These are phyloP conservation scores for Mycena belliarum DNA, from an alignment of 768 basidiomycete genomes.

Conservation along the genomic window DNA sequence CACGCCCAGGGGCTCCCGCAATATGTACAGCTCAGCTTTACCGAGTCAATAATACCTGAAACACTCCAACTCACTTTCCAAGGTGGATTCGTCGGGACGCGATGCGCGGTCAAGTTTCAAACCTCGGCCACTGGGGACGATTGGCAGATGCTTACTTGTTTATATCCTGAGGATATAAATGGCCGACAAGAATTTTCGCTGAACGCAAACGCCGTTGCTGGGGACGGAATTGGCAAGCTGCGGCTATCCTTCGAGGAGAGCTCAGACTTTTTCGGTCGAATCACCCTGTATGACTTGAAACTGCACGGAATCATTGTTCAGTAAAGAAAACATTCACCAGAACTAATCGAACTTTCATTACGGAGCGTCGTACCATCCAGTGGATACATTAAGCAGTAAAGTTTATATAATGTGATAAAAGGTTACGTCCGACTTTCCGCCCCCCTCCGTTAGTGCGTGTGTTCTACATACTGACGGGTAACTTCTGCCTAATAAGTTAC, in stretches of 20 bases:
- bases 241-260: constrained; percentile 77
- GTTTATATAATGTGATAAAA: too few relatives aligned
- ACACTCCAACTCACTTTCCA: constrained; percentile 72
- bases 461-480: background rate
- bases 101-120: constrained; percentile 52
- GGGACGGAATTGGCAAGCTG: constrained; percentile 44
- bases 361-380: too few relatives aligned
- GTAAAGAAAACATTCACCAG: too few relatives aligned
- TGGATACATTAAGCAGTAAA: too few relatives aligned
- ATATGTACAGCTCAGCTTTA: constrained; percentile 67
- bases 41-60: constrained; percentile 51
- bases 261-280: constrained; percentile 83
- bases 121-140: constrained; percentile 28
- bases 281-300: constrained; percentile 18
- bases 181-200: constrained; percentile 65
- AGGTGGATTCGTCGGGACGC: constrained; percentile 81
- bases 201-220: constrained; percentile 15
- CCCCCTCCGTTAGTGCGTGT: constrained; percentile 7
- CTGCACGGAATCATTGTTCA: constrained; percentile 4
- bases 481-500: background rate
- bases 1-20: constrained; percentile 69
- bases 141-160: constrained; percentile 53
- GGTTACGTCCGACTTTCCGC: constrained; percentile 4
- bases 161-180: constrained; percentile 84
- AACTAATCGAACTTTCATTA: too few relatives aligned